Base-by-base conservation (phyloP, 106 monocot genomes). In the Dactylorhiza incarnata region DNA sequence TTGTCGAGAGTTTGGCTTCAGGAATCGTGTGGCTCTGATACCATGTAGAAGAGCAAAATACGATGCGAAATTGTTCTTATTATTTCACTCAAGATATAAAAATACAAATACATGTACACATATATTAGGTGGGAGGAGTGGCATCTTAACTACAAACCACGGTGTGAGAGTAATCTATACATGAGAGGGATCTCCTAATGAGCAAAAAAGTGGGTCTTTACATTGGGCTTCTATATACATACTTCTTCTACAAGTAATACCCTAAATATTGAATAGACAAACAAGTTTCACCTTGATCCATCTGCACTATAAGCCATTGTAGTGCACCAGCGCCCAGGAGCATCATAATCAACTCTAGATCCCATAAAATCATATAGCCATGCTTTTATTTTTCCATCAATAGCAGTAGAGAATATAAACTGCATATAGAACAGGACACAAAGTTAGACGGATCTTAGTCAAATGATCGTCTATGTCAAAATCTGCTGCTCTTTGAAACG, bases 301-400 rank as follows among this genome's bases (percentile, higher is more conserved):
- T 95, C 95, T 51, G 88, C 83, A 90, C 95, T 92, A 50, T 95
- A 95, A 59, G 92, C 82, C 95, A 95, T 95, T 49, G 90, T 92
- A 7, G 95, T 95, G 81, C 95, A 95, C 90, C 92, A 90, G 29
- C 66, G 83, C 65, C 95, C 92, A 74, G 95, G 95, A 71, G 95
- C 95, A 84, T 92, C 92, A 85, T 95, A 95, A 66, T 95, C 95
- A 66, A 95, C 90, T 83, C 92, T 88, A 26, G 95, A 90, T 53
- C 92, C 92, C 56, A 82, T 20, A 75, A 83, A 84, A 77, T 95
- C 95, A 90, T 95, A 95, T 15, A 95, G 84, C 95, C 95, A 95
- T 37, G 95, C 92, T 76, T 95, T 95, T 23, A 95, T 95, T 83
- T 95, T 95, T 15, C 95, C 95, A 85, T 95, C 90, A 20, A 94